These are phyloP conservation scores for Candida sp. DNA, from an alignment of 1,139 yeast species.

Conservation along the genomic window DNA sequence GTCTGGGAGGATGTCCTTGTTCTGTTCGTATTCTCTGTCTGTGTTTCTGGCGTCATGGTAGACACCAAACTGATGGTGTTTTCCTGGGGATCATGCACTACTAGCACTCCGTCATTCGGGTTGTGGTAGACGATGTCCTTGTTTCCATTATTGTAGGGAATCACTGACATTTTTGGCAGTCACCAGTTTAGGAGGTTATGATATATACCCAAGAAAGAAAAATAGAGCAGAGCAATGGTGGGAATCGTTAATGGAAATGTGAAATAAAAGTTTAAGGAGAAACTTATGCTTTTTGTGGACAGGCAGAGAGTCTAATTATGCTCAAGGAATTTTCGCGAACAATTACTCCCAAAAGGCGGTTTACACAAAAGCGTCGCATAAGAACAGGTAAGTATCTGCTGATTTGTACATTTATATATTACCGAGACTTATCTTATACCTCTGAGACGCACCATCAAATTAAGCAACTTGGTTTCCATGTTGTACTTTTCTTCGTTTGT, in stretches of 20 bases:
- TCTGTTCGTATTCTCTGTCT: not conserved
- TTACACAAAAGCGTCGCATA: too few species aligned
- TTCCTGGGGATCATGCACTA: constrained; percentile 45
- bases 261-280: not conserved
- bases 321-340: constrained; percentile 2
- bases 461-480: constrained; percentile 36
- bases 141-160: constrained; percentile 36
- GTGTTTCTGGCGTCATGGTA: constrained; percentile 11
- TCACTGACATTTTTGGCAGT: constrained; percentile 38
- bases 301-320: not conserved
- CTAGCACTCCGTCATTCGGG: constrained; percentile 44
- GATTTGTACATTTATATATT: not conserved
- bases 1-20: constrained; percentile 5
- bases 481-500: constrained; percentile 22
- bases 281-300: not conserved
- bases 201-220: not conserved
- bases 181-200: not conserved
- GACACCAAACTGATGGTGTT: constrained; percentile 42
- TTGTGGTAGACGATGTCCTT: constrained; percentile 42
- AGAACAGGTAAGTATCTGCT: not conserved
- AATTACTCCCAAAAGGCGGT: too few species aligned
- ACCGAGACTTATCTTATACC: constrained; percentile 4
- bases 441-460: constrained; percentile 37
- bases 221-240: not conserved
- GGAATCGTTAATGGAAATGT: not conserved